Evolutionary conservation across 805 yeast species (phyloP).

Genomic region (Wickerhamiella allomyrinae): DNA sequence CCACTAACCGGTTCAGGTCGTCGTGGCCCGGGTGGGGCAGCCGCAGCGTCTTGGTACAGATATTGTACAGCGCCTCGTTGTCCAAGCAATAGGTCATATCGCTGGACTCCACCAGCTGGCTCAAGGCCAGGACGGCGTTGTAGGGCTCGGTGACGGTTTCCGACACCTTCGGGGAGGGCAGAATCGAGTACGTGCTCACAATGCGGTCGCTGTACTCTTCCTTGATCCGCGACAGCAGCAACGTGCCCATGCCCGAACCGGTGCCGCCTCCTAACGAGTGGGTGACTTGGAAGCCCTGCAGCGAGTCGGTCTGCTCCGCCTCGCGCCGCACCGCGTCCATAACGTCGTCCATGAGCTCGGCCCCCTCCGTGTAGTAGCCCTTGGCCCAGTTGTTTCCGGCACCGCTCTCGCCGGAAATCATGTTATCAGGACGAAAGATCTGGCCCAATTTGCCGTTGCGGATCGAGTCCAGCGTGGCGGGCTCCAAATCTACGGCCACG

Average conservation of each 20-base stretch:
- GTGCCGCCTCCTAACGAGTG: conserved; percentile 88
- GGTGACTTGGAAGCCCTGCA: conserved; percentile 89
- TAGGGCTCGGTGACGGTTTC: conserved; percentile 94
- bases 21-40: conserved; percentile 63
- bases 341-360: conserved; percentile 84
- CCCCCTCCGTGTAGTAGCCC: conserved; percentile 95
- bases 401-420: conserved; percentile 78
- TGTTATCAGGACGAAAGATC: conserved; percentile 84
- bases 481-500: conserved; percentile 85
- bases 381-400: conserved; percentile 98
- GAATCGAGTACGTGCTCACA: conserved; percentile 94
- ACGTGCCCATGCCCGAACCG: conserved; percentile 94
- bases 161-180: conserved; percentile 83
- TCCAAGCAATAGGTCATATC: conserved; percentile 94
- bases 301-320: conserved; percentile 85
- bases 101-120: conserved; percentile 81
- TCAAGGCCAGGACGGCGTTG: conserved; percentile 83
- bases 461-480: conserved; percentile 82
- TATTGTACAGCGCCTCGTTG: conserved; percentile 85
- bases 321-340: conserved; percentile 87
- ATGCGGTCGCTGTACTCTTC: conserved; percentile 93
- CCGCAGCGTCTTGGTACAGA: conserved; percentile 74
- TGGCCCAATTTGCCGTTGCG: conserved; percentile 66
- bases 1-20: conserved; percentile 72
- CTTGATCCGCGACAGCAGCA: conserved; percentile 69